Base-by-base conservation (phyloP, 2,329 filamentous ascomycete species). In the Ophiostoma populinum region DNA sequence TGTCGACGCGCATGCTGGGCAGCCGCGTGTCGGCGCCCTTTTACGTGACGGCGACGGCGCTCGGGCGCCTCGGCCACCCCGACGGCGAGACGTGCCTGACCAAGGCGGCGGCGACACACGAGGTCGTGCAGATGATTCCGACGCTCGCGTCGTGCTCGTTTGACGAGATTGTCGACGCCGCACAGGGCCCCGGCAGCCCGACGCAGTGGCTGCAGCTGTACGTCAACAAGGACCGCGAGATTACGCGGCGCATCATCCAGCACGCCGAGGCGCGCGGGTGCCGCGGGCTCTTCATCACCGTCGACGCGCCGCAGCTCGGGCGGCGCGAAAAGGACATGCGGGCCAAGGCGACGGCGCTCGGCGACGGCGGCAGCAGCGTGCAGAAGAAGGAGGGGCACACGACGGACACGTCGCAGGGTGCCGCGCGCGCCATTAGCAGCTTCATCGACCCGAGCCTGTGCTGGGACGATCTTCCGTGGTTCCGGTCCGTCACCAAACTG, bases 321-420 rank as follows among this genome's bases (percentile, higher is more conserved):
- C 75, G 90, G 25, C 70, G 90, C 45, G 90, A 98, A 57, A 98
- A 95, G 62, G 90, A 95, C 54, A 95, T 95, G 90, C 80, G 90
- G 25, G 72, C 70, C 45, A 95, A 95, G 57, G 92, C 92, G 52
- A 72, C 71, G 24, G 43, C 42, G 29, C 40, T 45, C 12, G 40
- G 40, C 22, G 87, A 93, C 46, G 69, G 70, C 11, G 87, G 86
- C 7, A 80, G 78, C 19, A 80, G 75, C 49, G 82, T 95, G 11
- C 90, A 95, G 57, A 62, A 61, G 10, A 87, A 94, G 57, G 63
- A 61, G 12, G 81, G 80, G 34, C 66, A 76, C 40, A 56, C 66
- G 36, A 82, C 87, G 15, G 86, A 95, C 56, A 83, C 74, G 42
- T 80, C 74, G 13, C 90, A 98, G 61, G 90, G 90, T 34, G 90